Percentiles rank a stretch among this genome's conserved stretches.
These are phyloP conservation scores for Barnettozyma botsteinii DNA, from an alignment of 805 yeast genomes.

Conservation along the genomic window DNA sequence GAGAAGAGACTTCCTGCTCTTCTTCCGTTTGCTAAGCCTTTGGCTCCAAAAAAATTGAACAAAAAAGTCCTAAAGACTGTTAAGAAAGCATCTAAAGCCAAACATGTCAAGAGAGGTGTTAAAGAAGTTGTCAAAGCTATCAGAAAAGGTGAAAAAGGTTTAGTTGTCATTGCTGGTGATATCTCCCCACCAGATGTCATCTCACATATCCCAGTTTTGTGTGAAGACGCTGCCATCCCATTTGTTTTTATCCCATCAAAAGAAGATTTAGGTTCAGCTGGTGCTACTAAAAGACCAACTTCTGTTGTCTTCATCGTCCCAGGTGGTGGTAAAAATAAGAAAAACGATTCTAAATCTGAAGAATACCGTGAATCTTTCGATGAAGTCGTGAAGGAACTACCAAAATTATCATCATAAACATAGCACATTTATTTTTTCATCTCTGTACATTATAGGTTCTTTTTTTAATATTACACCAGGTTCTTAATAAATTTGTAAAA, in stretches of 20 bases:
- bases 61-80: conserved; percentile 93
- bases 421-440: neutral
- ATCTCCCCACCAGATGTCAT: conserved; percentile 96
- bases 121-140: conserved; percentile 97
- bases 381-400: conserved; percentile 90
- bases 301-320: conserved; percentile 97
- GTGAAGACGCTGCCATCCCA: conserved; percentile 92
- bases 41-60: conserved; percentile 93
- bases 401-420: conserved; percentile 19
- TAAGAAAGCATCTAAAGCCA: conserved; percentile 96
- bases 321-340: conserved; percentile 83
- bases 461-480: neutral
- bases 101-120: conserved; percentile 97
- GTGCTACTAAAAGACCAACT: conserved; percentile 98
- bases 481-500: neutral
- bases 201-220: conserved; percentile 93
- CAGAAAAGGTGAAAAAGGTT: conserved; percentile 96
- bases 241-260: conserved; percentile 92
- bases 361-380: conserved; percentile 92
- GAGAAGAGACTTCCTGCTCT: conserved; percentile 87
- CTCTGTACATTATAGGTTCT: conserved; percentile 6
- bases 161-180: conserved; percentile 95
- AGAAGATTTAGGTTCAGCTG: conserved; percentile 97
- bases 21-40: conserved; percentile 87
- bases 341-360: conserved; percentile 59